Base-by-base conservation (phyloP, 164 flowering plant genomes). In the Echeveria elegans region DNA sequence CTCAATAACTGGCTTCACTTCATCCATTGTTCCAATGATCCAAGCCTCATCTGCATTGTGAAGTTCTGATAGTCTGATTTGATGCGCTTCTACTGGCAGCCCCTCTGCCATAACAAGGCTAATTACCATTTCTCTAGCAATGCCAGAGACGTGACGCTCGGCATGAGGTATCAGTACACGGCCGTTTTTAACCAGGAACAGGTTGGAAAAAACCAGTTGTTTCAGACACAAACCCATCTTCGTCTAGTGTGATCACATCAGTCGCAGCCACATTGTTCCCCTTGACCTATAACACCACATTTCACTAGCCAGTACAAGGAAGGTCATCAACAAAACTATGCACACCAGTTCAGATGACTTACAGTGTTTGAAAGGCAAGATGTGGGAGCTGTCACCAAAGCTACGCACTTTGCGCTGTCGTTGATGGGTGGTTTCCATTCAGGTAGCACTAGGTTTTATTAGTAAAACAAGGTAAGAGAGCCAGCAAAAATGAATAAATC, bases 31-130 rank as follows among this genome's bases (percentile, higher is more conserved):
- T 72, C 96, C 99, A 0, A 96, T 89, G 12, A 97, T 91, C 95
- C 95, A 91, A 24, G 86, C 95, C 97, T 94, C 97, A 80, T 94
- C 96, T 47, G 99, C 97, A 23, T 90, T 88, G 70, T 94, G 97
- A 75, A 94, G 85, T 74, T 94, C 99, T 28, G 97, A 94, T 24
- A 94, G 68, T 81, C 96, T 94, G 72, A 94, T 85, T 37, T 88
- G 75, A 29, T 96, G 79, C 84, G 88, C 97, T 62, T 76, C 81
- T 66, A 94, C 78, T 65, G 75, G 75, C 19, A 91, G 77, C 0
- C 82, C 78, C 71, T 94, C 97, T 73, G 81, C 80, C 8, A 85
- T 81, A 59, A 89, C 94, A 69, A 94, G 95, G 21, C 86, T 93
- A 92, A 91, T 94, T 34, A 94, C 96, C 96, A 96, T 89, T 70